Percentiles rank a stretch among this genome's conserved stretches.
Conservation (phyloP, 75 land plant genomes). For the Isoetes taiwanensis region DNA sequence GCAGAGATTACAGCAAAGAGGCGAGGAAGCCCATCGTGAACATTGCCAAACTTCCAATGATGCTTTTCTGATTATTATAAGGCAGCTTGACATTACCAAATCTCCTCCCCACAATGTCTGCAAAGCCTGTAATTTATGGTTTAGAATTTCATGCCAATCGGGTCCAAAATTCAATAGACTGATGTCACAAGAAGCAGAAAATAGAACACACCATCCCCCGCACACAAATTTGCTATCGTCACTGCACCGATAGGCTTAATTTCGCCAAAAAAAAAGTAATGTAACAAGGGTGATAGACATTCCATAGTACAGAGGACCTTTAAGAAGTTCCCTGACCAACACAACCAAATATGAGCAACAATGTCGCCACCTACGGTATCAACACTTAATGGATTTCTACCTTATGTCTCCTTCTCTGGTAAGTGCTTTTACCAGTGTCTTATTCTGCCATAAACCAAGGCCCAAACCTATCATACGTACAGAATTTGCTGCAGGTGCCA, state of each 20-base stretch:
- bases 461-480: slow-evolving; percentile 75
- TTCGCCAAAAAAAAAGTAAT: slow-evolving; percentile 49
- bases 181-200: background rate
- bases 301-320: slow-evolving; percentile 77
- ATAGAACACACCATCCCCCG: slow-evolving; percentile 60
- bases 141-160: too few species aligned
- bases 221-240: slow-evolving; percentile 65
- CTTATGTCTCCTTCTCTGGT: slow-evolving; percentile 76
- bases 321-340: slow-evolving; percentile 54
- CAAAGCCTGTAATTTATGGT: slow-evolving; percentile 83
- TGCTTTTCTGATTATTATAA: slow-evolving; percentile 63
- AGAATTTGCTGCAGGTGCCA: slow-evolving; percentile 64
- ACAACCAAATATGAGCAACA: background rate
- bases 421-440: slow-evolving; percentile 74
- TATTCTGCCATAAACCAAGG: slow-evolving; percentile 62
- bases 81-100: slow-evolving; percentile 62
- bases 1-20: slow-evolving; percentile 45
- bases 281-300: slow-evolving; percentile 45
- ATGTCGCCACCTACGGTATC: background rate
- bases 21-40: slow-evolving; percentile 42
- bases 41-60: slow-evolving; percentile 69
- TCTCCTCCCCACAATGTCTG: slow-evolving; percentile 78
- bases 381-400: slow-evolving; percentile 19
- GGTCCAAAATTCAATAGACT: background rate
- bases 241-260: slow-evolving; percentile 46